Evolutionary conservation across 1,284 basidiomycete genomes (phyloP), one percentile per base, ranked within the genome.

Genomic region (Cryptococcus maquisensis): DNA sequence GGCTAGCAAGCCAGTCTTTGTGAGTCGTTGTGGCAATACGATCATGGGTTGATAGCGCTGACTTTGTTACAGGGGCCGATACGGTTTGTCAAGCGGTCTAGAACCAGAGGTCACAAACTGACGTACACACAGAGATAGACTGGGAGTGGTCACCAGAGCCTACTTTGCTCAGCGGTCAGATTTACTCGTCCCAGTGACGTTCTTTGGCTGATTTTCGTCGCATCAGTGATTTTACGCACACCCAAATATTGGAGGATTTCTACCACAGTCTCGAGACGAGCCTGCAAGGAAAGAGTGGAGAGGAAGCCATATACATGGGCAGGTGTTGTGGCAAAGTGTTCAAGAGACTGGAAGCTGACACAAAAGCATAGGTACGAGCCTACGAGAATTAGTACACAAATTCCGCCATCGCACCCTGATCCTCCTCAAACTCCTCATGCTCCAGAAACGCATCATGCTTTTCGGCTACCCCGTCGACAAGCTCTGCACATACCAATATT

Each of bases 401-500:
- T 98, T 98, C 81, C 84, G 95, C 41, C 90, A 96, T 77, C 86
- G 89, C 61, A 92, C 93, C 0, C 79, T 99, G n/a, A 80, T 92
- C 39, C 80, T 98, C n/a, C 81, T 98, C 59, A 99, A 99, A 73
- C 86, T 96, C 16, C 77, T 99, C 9, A 87, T 98, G 72, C 79
- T 98, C 28, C 95, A 99, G 73, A 90, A 90, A 74, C 81, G 87
- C 78, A 91, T 98, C 59, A 90, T 98, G 86, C 93, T 98, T 72
- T 96, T 85, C 65, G 95, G 95, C 8, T 93, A 97, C 69, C 95
- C 95, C 0, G 95, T 98, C 0, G 96, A 99, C 75, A 85, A 86
- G 55, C 79, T 99, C 32, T 98, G 95, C 78, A 97, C 93, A 24
- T 96, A 92, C 67, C 96, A 99, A 74, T 99, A 99, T 74, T 95